Conservation (phyloP, 306 rosid genomes). For the Vigna reflexopilosa region DNA sequence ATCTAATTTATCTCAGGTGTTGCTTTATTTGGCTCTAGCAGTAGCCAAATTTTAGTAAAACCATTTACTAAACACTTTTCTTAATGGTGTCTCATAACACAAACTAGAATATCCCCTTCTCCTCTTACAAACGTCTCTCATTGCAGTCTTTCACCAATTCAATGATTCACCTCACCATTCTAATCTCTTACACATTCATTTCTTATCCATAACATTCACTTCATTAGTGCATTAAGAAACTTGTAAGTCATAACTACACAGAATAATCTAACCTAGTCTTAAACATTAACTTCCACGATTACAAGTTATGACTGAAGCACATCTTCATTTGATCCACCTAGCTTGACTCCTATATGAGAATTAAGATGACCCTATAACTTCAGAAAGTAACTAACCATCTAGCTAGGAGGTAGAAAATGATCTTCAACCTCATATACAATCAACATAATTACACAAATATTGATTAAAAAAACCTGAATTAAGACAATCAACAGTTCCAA, state of each 20-base stretch:
- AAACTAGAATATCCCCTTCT: constrained; percentile 21
- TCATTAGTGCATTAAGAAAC: background rate
- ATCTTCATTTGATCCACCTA: background rate
- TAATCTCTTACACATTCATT: background rate
- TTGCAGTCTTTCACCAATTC: background rate
- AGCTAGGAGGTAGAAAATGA: background rate
- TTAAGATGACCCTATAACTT: background rate
- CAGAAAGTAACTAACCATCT: background rate
- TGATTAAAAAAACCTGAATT: background rate
- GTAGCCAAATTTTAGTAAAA: background rate
- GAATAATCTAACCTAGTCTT: background rate
- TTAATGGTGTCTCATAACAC: background rate
- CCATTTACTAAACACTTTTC: background rate
- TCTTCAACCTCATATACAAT: background rate
- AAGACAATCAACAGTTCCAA: background rate
- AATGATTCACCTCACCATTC: background rate
- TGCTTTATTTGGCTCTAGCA: background rate
- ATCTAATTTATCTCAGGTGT: background rate
- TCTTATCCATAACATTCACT: constrained; percentile 18
- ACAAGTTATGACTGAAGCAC: background rate
- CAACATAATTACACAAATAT: background rate
- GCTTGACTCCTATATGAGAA: background rate
- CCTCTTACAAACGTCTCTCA: constrained; percentile 1
- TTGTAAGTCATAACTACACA: background rate
- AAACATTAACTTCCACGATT: background rate